Base-by-base conservation (phyloP, 306 rosid genomes). In the Citrullus colocynthis region DNA sequence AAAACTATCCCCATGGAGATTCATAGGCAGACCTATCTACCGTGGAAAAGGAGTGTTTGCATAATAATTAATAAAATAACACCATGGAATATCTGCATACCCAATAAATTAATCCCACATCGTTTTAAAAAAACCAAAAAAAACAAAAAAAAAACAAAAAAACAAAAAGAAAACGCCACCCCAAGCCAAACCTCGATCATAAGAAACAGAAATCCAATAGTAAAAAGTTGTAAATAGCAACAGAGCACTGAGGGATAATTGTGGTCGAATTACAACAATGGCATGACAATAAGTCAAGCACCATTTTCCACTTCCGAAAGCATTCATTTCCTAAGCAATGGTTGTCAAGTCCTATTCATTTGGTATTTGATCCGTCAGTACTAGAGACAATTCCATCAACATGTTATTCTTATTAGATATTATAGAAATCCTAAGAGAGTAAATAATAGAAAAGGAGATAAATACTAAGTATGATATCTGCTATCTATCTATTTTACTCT, bases 261-360 rank as follows among this genome's bases (percentile, higher is more conserved):
- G 95, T 91, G 16, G 91, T 85, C 86, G 91, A 97, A 82, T 90
- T 90, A 81, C 86, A 89, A 37, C 82, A 93, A 69, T 84, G 20
- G 82, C 6, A 89, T 84, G 3, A 97, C 93, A 67, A 88, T 91
- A 86, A 93, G 97, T 82, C 91, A 84, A 32, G 87, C 94, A 72
- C 89, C 97, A 66, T 84, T 88, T 84, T 85, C 89, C 80, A 81
- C 85, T 82, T 90, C 96, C 3, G 56, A 96, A 60, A 58, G 96
- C 82, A 78, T 87, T 90, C 96, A 93, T 90, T 44, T 96, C 97
- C 88, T 90, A 97, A 73, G 90, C 97, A 44, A 93, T 92, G n/a
- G 97, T 89, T 9, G 97, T 88, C 75, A 89, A 84, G 89, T 91
- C 85, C 86, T 89, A 86, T 90, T 91, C 82, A 91, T 97, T 52